Evolutionary conservation across 805 yeast genomes (phyloP).

Genomic region (Clavispora fructus): DNA sequence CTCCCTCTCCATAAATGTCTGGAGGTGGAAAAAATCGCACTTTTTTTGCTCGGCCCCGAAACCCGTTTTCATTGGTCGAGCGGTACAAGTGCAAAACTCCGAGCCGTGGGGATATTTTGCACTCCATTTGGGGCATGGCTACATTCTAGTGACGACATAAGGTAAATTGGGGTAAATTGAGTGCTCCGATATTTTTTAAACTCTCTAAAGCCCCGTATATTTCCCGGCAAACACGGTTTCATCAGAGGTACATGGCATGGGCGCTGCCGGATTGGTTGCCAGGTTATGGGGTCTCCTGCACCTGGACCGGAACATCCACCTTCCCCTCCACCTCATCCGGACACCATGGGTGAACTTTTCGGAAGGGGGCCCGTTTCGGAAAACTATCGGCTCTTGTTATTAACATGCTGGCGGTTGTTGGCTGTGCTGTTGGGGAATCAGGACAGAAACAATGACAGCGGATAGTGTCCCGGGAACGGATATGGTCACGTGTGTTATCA

Average conservation of each 20-base stretch:
- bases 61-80: slow-evolving; percentile 11
- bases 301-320: neutral
- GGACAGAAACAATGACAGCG: too few relatives aligned
- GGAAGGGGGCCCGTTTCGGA: too few relatives aligned
- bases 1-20: slow-evolving; percentile 1
- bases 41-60: slow-evolving; percentile 13
- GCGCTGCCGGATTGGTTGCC: neutral
- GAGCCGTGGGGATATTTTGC: neutral
- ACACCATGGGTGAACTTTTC: neutral
- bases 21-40: slow-evolving; percentile 15
- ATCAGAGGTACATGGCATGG: neutral
- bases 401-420: too few relatives aligned
- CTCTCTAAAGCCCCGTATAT: too few relatives aligned
- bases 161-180: too few relatives aligned
- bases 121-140: too few relatives aligned
- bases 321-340: neutral
- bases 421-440: too few relatives aligned
- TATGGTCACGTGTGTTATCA: neutral
- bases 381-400: too few relatives aligned
- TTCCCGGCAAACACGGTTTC: too few relatives aligned
- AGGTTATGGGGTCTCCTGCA: neutral
- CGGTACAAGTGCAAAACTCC: neutral
- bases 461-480: too few relatives aligned
- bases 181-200: too few relatives aligned
- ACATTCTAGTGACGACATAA: too few relatives aligned